phyloP scores from a whole-genome alignment of 78 protist species.

The Ministeria vibrans region DNA sequence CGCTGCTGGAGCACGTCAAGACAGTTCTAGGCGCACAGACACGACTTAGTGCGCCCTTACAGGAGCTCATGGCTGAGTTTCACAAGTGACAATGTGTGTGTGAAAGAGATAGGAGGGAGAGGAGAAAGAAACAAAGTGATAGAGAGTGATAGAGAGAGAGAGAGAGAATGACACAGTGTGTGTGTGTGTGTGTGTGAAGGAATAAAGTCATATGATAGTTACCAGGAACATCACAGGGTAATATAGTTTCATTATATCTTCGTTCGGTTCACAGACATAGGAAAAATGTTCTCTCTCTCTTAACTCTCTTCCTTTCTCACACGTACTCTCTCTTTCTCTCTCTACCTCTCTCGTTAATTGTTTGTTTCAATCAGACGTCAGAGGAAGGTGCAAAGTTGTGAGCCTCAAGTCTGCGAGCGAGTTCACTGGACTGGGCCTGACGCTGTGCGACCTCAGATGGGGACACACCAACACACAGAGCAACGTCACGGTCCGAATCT shows the following conservation, averaged over 20 bases:
- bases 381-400: background rate
- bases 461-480: background rate
- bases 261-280: background rate
- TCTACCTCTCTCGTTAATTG: background rate
- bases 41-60: too few relatives aligned
- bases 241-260: slow-evolving; percentile 21
- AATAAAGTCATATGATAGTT: background rate
- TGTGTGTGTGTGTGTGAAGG: background rate
- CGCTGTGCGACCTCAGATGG: too few relatives aligned
- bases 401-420: too few relatives aligned
- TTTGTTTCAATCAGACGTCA: background rate
- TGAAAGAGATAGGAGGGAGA: background rate
- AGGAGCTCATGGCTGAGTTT: too few relatives aligned
- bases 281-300: background rate
- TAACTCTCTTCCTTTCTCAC: too few relatives aligned
- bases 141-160: background rate
- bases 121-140: slow-evolving; percentile 19
- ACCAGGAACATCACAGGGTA: background rate
- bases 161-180: background rate
- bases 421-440: too few relatives aligned
- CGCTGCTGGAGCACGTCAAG: too few relatives aligned
- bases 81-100: too few relatives aligned
- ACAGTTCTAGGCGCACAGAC: too few relatives aligned
- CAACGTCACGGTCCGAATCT: slow-evolving; percentile 40
- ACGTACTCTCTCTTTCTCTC: too few relatives aligned